Evolutionary conservation across 805 yeast species (phyloP).

Genomic region (Candida maltosa): DNA sequence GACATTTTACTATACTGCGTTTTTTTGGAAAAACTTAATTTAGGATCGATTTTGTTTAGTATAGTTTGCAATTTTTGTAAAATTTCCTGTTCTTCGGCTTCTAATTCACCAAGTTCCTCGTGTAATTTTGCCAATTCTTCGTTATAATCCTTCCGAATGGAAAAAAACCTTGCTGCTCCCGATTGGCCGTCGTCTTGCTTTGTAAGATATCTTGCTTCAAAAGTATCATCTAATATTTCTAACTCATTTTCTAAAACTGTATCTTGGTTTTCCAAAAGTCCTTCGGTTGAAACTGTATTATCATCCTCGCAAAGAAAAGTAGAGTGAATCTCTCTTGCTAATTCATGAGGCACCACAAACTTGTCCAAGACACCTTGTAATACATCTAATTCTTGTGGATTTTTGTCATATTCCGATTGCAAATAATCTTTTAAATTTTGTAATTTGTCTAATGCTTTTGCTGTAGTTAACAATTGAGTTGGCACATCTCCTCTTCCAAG

Average conservation of each 20-base stretch:
- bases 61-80: slow-evolving; percentile 17
- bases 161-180: slow-evolving; percentile 15
- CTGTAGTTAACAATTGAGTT: slow-evolving; percentile 25
- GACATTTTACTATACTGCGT: slow-evolving; percentile 26
- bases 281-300: slow-evolving; percentile 23
- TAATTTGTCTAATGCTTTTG: slow-evolving; percentile 28
- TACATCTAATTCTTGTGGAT: slow-evolving; percentile 18
- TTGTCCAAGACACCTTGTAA: slow-evolving; percentile 19
- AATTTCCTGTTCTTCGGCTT: slow-evolving; percentile 20
- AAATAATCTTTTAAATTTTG: slow-evolving; percentile 17
- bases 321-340: slow-evolving; percentile 44
- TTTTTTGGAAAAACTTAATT: slow-evolving; percentile 23
- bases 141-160: slow-evolving; percentile 34
- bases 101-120: slow-evolving; percentile 21
- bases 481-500: slow-evolving; percentile 33
- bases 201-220: slow-evolving; percentile 18
- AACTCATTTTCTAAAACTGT: slow-evolving; percentile 1
- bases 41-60: slow-evolving; percentile 24
- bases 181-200: slow-evolving; percentile 2
- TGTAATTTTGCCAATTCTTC: slow-evolving; percentile 31
- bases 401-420: slow-evolving; percentile 10
- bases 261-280: slow-evolving; percentile 19
- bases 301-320: too few species aligned
- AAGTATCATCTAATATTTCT: slow-evolving; percentile 10
- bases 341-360: slow-evolving; percentile 34